Evolutionary conservation across 257 asterid species (phyloP).

Genomic region (Solanum bulbocastanum): DNA sequence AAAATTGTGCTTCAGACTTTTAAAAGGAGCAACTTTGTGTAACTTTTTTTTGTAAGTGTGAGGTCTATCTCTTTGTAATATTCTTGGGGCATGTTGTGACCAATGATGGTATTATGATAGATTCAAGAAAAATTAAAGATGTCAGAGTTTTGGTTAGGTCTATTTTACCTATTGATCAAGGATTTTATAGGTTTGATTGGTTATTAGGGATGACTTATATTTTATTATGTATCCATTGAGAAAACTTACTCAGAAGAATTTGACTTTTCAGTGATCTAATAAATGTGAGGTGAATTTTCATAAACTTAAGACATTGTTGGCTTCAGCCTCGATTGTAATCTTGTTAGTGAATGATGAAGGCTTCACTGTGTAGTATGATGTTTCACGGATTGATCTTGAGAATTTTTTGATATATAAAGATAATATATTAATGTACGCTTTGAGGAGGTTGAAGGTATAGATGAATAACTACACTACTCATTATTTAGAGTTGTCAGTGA

Average conservation of each 20-base stretch:
- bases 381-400: background rate
- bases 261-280: background rate
- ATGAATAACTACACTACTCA: background rate
- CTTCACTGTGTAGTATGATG: background rate
- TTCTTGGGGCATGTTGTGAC: too few species aligned
- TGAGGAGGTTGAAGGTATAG: background rate
- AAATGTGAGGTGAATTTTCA: background rate
- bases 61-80: background rate
- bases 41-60: background rate
- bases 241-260: too few species aligned
- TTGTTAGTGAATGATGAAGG: background rate
- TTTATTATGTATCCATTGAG: too few species aligned
- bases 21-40: background rate
- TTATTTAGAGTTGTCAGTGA: too few species aligned
- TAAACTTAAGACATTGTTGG: background rate
- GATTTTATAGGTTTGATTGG: too few species aligned
- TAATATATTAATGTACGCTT: background rate
- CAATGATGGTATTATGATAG: too few species aligned
- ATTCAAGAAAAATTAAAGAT: too few species aligned
- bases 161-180: too few species aligned
- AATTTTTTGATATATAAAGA: too few species aligned
- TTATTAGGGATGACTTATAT: too few species aligned
- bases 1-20: background rate
- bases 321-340: background rate
- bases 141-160: too few species aligned